Evolutionary conservation across 2,329 filamentous ascomycete genomes (phyloP), one percentile per base, ranked within the genome.

Genomic region (Cercospora sp.): DNA sequence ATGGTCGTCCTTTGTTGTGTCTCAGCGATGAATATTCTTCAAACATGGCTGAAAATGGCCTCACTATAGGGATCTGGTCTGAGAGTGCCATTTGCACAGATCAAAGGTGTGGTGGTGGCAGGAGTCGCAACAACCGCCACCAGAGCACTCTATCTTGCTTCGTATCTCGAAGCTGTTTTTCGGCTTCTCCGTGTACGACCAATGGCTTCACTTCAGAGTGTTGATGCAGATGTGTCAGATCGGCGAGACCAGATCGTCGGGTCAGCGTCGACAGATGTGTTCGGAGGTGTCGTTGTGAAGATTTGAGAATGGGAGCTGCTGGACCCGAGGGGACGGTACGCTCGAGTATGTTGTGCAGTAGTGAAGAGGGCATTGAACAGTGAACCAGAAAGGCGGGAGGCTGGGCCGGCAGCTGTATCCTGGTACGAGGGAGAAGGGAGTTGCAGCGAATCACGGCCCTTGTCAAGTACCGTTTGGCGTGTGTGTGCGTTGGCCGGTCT

Each of bases 1-100:
- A 18, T 65, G 59, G 36, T 72, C 70, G 48, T 72, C 70, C 70
- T 72, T 68, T 65, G 51, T 63, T 30, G 57, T 48, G 53, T 58
- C 62, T 58, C 61, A 66, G 66, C 31, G 42, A 6, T 26, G 58
- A 42, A 42, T 57, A 64, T 57, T 42, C 65, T 69, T 70, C 67
- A 64, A 69, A 71, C 68, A 70, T 70, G 68, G 70, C 64, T 66
- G 68, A 62, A 61, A 20, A 28, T 39, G 18, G 66, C 67, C 42
- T 69, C 31, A 72, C 71, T n/a, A 72, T 67, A 16, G 71, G 71
- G 31, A 72, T 71, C 13, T 67, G 64, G 30, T 68, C 70, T 59
- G 70, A 71, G 13, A 53, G 31, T 16, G 39, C 28, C 65, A 67
- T 67, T 60, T 33, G 64, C 26, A 23, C 60, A 23, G 36, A 13